Percentiles rank a stretch among this genome's conserved stretches.
These are phyloP conservation scores for Ustilago shanxiensis DNA, from an alignment of 1,284 basidiomycete species.

Conservation along the genomic window DNA sequence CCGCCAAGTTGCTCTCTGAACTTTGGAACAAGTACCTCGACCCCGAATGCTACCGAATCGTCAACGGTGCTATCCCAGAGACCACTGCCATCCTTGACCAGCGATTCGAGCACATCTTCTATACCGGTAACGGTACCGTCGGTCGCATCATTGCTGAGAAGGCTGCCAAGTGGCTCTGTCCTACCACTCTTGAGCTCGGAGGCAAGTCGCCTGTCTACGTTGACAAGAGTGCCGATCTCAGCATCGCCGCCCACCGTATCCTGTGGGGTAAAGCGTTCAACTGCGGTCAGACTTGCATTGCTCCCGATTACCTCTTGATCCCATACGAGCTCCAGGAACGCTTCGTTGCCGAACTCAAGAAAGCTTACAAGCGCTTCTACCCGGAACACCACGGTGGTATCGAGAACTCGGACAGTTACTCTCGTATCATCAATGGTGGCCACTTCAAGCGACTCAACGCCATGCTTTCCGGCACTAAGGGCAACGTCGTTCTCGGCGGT, in stretches of 20 bases:
- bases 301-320: constrained; percentile 82
- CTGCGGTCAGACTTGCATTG: constrained; percentile 75
- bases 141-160: constrained; percentile 83
- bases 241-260: constrained; percentile 73
- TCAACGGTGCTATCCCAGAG: constrained; percentile 82
- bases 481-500: constrained; percentile 80
- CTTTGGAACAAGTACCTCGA: constrained; percentile 86
- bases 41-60: constrained; percentile 78
- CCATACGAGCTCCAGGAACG: constrained; percentile 77
- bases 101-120: constrained; percentile 81
- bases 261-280: constrained; percentile 85
- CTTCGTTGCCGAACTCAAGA: constrained; percentile 77
- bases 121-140: constrained; percentile 77
- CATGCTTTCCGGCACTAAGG: constrained; percentile 79
- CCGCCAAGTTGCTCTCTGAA: constrained; percentile 78
- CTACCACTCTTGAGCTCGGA: constrained; percentile 82
- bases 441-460: constrained; percentile 78
- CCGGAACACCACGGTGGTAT: constrained; percentile 71
- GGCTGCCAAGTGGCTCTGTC: constrained; percentile 87
- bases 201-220: constrained; percentile 88
- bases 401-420: constrained; percentile 72
- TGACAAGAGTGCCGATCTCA: constrained; percentile 75
- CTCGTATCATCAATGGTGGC: constrained; percentile 74
- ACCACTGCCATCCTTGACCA: constrained; percentile 83
- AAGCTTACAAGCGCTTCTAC: constrained; percentile 72